Evolutionary conservation across 208 protist genomes (phyloP).

Genomic region (Trichomonas gallinae): DNA sequence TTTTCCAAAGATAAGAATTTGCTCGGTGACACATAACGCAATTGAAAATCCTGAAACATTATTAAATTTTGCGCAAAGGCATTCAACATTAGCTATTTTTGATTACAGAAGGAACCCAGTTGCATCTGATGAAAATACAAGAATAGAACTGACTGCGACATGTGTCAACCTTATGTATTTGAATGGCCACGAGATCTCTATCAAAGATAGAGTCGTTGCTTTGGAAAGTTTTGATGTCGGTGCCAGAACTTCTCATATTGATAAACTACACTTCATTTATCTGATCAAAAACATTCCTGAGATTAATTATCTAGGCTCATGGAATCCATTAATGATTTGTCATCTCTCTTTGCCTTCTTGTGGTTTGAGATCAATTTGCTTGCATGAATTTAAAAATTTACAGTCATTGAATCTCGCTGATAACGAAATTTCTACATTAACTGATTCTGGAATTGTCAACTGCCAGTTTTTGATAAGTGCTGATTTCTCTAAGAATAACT

Average conservation of each 20-base stretch:
- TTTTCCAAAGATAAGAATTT: background rate
- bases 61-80: background rate
- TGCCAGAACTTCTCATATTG: background rate
- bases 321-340: background rate
- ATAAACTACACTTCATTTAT: background rate
- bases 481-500: background rate
- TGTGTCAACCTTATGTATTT: background rate
- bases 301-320: background rate
- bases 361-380: background rate
- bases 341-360: background rate
- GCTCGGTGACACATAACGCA: background rate
- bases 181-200: background rate
- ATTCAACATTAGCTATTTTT: background rate
- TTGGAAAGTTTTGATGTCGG: background rate
- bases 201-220: background rate
- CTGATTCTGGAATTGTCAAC: background rate
- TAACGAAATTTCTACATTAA: background rate
- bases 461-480: background rate
- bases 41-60: background rate
- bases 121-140: background rate
- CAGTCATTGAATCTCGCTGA: background rate
- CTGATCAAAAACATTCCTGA: background rate
- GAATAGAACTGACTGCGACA: background rate
- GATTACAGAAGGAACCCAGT: background rate
- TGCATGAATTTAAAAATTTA: background rate